phyloP scores from a whole-genome alignment of 1,284 basidiomycete genomes.

The Tranzscheliella williamsii region DNA sequence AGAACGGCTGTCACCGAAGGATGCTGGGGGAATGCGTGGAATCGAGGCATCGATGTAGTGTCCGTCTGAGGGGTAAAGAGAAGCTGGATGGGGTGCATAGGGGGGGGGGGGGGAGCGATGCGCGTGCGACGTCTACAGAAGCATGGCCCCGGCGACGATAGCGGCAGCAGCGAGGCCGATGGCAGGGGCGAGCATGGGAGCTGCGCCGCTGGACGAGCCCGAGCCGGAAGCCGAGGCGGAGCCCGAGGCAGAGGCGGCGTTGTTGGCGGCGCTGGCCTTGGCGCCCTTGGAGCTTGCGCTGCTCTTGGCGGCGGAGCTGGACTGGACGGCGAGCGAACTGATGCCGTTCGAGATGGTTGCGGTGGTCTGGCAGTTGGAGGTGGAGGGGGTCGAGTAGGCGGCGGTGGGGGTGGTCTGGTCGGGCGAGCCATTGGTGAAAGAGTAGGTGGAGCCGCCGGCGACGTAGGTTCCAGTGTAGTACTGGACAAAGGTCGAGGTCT shows the following conservation, averaged over 20 bases:
- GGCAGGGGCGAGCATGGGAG: slow-evolving; percentile 10
- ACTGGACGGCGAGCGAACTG: slow-evolving; percentile 25
- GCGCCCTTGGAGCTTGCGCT: slow-evolving; percentile 12
- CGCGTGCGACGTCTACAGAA: slow-evolving; percentile 32
- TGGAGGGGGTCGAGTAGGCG: slow-evolving; percentile 55
- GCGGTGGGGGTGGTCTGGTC: slow-evolving; percentile 48
- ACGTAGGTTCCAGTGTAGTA: slow-evolving; percentile 50
- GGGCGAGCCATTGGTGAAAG: slow-evolving; percentile 55
- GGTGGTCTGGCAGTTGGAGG: slow-evolving; percentile 49
- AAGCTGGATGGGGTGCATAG: too few relatives aligned
- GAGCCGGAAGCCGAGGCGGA: slow-evolving; percentile 2
- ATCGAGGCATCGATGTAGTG: too few relatives aligned
- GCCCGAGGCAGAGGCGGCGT: slow-evolving; percentile 2
- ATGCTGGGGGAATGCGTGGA: too few relatives aligned
- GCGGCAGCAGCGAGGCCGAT: slow-evolving; percentile 14
- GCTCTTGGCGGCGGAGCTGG: neutral
- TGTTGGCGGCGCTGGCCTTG: slow-evolving; percentile 4
- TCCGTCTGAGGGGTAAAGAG: too few relatives aligned
- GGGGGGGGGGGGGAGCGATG: too few relatives aligned
- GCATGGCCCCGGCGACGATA: slow-evolving; percentile 34
- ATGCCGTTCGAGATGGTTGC: slow-evolving; percentile 54
- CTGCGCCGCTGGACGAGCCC: slow-evolving; percentile 12
- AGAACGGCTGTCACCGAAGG: too few relatives aligned
- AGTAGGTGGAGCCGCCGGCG: slow-evolving; percentile 29
- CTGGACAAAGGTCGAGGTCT: slow-evolving; percentile 57